Conservation (phyloP, 371 early-diverging fungal genomes). For the Mortierella sp. region DNA sequence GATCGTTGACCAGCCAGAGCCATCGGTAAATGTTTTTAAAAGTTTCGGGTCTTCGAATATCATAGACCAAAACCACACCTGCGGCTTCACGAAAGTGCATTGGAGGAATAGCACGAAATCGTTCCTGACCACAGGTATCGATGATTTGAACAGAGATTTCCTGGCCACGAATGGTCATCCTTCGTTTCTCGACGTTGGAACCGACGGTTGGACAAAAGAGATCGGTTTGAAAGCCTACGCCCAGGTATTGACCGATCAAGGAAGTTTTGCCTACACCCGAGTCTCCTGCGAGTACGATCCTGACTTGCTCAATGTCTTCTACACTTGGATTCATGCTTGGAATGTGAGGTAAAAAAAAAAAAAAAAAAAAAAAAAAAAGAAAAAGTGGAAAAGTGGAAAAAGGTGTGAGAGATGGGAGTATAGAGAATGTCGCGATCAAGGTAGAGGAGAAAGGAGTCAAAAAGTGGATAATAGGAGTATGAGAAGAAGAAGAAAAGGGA, state of each 20-base stretch:
- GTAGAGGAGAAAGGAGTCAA: too few species aligned
- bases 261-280: background rate
- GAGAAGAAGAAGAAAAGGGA: too few species aligned
- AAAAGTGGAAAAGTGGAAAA: too few species aligned
- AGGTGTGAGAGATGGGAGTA: too few species aligned
- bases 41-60: background rate
- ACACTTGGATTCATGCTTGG: too few species aligned
- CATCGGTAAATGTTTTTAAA: too few species aligned
- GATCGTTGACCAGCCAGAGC: constrained; percentile 61
- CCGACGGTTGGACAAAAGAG: background rate
- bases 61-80: constrained; percentile 56
- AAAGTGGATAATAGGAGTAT: too few species aligned
- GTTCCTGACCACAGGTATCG: constrained; percentile 66
- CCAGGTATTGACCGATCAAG: background rate
- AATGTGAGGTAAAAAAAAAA: too few species aligned
- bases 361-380: too few species aligned
- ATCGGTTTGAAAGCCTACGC: background rate
- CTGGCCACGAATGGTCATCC: background rate
- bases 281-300: background rate
- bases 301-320: too few species aligned
- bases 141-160: background rate
- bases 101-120: constrained; percentile 76
- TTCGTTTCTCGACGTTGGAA: background rate
- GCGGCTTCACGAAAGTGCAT: constrained; percentile 77
- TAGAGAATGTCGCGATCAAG: too few species aligned